Evolutionary conservation across 805 yeast genomes (phyloP).

Genomic region (Clavispora carvajalis): DNA sequence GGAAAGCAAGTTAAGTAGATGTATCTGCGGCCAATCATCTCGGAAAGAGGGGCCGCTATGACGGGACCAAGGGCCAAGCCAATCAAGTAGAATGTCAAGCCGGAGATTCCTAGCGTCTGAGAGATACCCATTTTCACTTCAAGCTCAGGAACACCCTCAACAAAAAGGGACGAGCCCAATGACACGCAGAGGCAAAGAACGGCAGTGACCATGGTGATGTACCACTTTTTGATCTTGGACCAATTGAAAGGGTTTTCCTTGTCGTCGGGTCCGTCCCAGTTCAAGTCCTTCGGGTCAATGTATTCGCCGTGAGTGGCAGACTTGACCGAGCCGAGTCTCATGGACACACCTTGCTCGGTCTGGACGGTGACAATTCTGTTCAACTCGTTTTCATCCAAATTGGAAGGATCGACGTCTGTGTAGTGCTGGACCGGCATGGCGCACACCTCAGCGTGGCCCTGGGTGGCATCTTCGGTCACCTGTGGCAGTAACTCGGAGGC

Average conservation of each 20-base stretch:
- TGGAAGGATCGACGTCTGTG: slow-evolving; percentile 1
- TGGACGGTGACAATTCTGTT: slow-evolving; percentile 6
- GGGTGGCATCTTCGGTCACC: background rate
- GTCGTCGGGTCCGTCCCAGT: slow-evolving; percentile 63
- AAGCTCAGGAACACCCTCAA: slow-evolving; percentile 58
- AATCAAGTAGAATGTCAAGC: slow-evolving; percentile 62
- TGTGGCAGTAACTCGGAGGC: no score
- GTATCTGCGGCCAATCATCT: slow-evolving; percentile 15
- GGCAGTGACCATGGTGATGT: slow-evolving; percentile 48
- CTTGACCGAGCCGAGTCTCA: slow-evolving; percentile 2
- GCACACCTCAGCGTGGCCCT: background rate
- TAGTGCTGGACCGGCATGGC: background rate
- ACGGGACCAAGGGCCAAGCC: slow-evolving; percentile 74
- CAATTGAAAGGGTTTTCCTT: slow-evolving; percentile 64
- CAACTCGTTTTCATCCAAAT: slow-evolving; percentile 7
- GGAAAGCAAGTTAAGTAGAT: slow-evolving; percentile 14
- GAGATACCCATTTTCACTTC: slow-evolving; percentile 44
- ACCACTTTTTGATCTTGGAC: slow-evolving; percentile 52
- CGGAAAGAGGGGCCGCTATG: slow-evolving; percentile 55
- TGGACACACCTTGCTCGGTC: slow-evolving; percentile 6
- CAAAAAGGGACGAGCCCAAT: slow-evolving; percentile 70
- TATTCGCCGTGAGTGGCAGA: slow-evolving; percentile 7
- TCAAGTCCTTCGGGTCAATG: slow-evolving; percentile 20
- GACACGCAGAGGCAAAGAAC: slow-evolving; percentile 62
- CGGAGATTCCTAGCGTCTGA: slow-evolving; percentile 58